Percentiles rank a stretch among this genome's conserved stretches.
Conservation (phyloP, 106 monocot genomes). For the Cymbidium sinense region DNA sequence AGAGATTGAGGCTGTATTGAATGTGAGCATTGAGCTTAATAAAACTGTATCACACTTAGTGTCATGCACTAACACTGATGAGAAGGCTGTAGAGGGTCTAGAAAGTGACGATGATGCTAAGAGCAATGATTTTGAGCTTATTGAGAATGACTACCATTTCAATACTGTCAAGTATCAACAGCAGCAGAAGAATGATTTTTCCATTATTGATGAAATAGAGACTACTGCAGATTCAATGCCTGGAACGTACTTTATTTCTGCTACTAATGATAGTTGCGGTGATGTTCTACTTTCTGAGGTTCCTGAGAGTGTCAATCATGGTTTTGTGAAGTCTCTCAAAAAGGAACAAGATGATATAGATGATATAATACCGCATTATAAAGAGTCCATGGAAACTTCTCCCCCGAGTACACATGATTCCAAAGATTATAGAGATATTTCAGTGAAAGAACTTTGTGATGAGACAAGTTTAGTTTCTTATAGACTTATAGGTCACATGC, state of each 20-base stretch:
- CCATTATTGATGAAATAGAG: conserved; percentile 26
- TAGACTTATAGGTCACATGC: conserved; percentile 34
- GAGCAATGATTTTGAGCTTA: conserved; percentile 45
- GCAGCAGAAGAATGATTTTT: conserved; percentile 8
- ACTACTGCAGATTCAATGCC: conserved; percentile 33
- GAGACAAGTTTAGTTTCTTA: conserved; percentile 59
- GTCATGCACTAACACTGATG: conserved; percentile 17
- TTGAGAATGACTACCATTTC: conserved; percentile 30
- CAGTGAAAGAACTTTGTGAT: conserved; percentile 53
- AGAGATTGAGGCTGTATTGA: conserved; percentile 59
- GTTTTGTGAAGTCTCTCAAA: conserved; percentile 3
- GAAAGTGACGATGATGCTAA: conserved; percentile 21
- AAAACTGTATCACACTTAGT: conserved; percentile 13
- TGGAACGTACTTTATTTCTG: neutral
- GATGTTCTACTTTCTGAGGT: neutral
- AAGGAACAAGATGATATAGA: conserved; percentile 4
- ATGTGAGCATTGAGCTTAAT: conserved; percentile 55
- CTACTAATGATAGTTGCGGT: neutral
- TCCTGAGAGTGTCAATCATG: neutral
- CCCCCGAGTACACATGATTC: neutral
- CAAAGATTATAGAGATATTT: conserved; percentile 14
- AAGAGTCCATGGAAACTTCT: neutral
- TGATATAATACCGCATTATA: neutral
- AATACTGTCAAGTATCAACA: conserved; percentile 7
- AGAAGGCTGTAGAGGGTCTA: neutral